phyloP scores from a whole-genome alignment of 2,329 filamentous ascomycete genomes.

The Cytospora piceae region DNA sequence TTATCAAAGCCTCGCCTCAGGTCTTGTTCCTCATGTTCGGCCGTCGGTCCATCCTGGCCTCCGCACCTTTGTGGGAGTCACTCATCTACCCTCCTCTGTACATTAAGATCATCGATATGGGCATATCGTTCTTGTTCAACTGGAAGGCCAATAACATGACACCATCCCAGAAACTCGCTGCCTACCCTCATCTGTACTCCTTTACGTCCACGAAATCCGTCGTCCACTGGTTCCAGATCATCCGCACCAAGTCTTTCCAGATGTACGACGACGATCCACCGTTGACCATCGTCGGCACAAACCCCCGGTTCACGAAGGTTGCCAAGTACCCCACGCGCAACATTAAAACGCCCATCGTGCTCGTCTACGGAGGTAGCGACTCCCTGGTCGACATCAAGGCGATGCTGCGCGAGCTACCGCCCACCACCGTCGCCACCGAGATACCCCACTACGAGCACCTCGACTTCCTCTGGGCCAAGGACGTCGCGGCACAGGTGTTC shows the following conservation, averaged over 20 bases:
- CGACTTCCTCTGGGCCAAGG: constrained; percentile 91
- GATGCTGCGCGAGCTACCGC: constrained; percentile 87
- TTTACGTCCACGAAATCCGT: constrained; percentile 97
- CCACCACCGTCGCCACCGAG: constrained; percentile 81
- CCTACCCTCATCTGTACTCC: constrained; percentile 94
- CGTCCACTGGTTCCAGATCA: constrained; percentile 99
- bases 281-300: constrained; percentile 63
- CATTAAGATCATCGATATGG: constrained; percentile 81
- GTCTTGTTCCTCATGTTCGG: constrained; percentile 93
- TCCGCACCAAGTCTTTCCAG: constrained; percentile 92
- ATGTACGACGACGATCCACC: constrained; percentile 97
- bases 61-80: constrained; percentile 95
- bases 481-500: constrained; percentile 84
- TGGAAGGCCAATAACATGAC: constrained; percentile 88
- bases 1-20: constrained; percentile 91
- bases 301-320: constrained; percentile 89
- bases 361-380: constrained; percentile 92
- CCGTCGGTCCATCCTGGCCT: constrained; percentile 85
- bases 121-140: constrained; percentile 81
- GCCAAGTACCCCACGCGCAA: constrained; percentile 96
- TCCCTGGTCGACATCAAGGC: constrained; percentile 91
- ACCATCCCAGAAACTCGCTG: constrained; percentile 86
- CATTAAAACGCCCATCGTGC: constrained; percentile 91
- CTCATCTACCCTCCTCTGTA: constrained; percentile 95
- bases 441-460: constrained; percentile 95